Percentiles rank a stretch among this genome's conserved stretches.
phyloP scores from a whole-genome alignment of 2,329 filamentous ascomycete species.

The Emmonsiellopsis sp. region DNA sequence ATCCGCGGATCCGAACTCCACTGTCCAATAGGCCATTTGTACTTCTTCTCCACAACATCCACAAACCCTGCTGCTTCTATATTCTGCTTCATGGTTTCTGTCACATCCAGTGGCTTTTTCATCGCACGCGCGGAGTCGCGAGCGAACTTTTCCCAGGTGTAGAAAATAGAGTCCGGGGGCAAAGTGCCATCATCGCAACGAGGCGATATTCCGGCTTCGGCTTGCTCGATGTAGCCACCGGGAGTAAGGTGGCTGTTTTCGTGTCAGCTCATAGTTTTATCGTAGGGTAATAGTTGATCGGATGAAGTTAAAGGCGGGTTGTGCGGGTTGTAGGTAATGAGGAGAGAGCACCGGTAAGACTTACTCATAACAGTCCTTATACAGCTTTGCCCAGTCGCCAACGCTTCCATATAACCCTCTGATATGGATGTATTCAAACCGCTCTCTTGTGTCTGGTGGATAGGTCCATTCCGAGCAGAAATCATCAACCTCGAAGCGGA shows the following conservation, averaged over 20 bases:
- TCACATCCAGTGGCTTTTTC: slow-evolving; percentile 18
- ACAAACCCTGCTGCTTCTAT: slow-evolving; percentile 33
- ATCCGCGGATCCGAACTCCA: slow-evolving; percentile 28
- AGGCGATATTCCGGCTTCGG: slow-evolving; percentile 16
- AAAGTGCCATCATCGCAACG: slow-evolving; percentile 16
- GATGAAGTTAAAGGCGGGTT: too few relatives aligned
- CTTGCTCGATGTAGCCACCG: slow-evolving; percentile 25
- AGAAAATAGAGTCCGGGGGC: slow-evolving; percentile 13
- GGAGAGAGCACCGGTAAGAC: background rate
- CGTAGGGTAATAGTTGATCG: too few relatives aligned
- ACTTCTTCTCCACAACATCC: slow-evolving; percentile 33
- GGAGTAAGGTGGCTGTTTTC: slow-evolving; percentile 20
- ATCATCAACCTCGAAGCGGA: slow-evolving; percentile 25
- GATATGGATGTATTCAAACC: slow-evolving; percentile 37
- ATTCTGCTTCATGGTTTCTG: slow-evolving; percentile 16
- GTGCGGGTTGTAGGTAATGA: too few relatives aligned
- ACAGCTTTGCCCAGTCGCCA: slow-evolving; percentile 24
- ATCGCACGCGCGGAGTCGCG: slow-evolving; percentile 11
- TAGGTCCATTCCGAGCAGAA: slow-evolving; percentile 27
- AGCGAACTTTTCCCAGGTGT: slow-evolving; percentile 11
- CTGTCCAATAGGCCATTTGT: slow-evolving; percentile 33
- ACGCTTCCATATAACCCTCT: slow-evolving; percentile 27
- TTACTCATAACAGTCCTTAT: slow-evolving; percentile 25
- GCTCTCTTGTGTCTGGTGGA: slow-evolving; percentile 16
- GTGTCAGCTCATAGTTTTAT: background rate